Conservation (phyloP, 257 asterid genomes). For the Thymus quinquecostatus region DNA sequence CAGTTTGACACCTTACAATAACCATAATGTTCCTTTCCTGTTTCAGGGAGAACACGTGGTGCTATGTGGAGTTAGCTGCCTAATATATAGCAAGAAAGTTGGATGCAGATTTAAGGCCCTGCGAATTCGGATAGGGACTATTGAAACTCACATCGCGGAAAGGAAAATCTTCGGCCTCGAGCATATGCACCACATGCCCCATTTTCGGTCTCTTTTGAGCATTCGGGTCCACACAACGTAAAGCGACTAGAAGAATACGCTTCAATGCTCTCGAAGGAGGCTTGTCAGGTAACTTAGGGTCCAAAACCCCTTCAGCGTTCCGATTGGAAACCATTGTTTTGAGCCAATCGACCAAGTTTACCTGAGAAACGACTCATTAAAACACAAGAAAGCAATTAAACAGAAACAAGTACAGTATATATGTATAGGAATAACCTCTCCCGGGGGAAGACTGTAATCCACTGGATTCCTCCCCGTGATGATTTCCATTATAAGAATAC, state of each 20-base stretch:
- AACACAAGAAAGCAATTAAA: not conserved
- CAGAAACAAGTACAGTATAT: not conserved
- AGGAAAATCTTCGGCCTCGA: conserved; percentile 88
- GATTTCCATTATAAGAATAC: conserved; percentile 92
- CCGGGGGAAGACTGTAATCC: conserved; percentile 84
- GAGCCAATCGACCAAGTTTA: conserved; percentile 90
- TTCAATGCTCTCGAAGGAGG: conserved; percentile 86
- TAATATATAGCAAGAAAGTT: not conserved
- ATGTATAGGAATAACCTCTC: conserved; percentile 51
- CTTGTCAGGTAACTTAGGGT: conserved; percentile 68
- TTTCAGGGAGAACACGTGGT: not conserved
- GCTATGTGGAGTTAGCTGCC: conserved; percentile 22
- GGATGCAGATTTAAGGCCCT: not conserved
- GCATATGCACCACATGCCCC: conserved; percentile 97
- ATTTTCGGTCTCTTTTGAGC: conserved; percentile 87
- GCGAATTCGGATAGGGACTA: not conserved
- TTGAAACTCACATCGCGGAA: conserved; percentile 75
- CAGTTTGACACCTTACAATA: not conserved
- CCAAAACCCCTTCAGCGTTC: conserved; percentile 82
- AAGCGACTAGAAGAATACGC: conserved; percentile 77
- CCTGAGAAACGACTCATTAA: conserved; percentile 47
- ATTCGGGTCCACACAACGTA: conserved; percentile 87
- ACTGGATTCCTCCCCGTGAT: conserved; percentile 86
- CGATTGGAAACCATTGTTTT: conserved; percentile 84
- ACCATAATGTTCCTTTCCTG: not conserved